phyloP scores from a whole-genome alignment of 768 basidiomycete species.

The Suillus occidentalis region DNA sequence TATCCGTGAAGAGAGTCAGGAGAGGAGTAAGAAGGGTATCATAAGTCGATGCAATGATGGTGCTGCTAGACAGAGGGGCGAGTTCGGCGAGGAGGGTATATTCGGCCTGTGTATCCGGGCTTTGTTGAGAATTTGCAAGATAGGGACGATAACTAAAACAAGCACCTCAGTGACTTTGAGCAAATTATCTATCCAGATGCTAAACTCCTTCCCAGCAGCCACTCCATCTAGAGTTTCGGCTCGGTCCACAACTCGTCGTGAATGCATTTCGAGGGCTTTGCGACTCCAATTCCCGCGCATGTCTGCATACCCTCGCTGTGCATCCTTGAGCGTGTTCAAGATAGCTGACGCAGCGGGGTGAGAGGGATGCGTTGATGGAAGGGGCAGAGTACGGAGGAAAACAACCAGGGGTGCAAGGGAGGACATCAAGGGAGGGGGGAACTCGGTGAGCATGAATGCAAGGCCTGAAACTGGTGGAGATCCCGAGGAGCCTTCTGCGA shows the following conservation, averaged over 20 bases:
- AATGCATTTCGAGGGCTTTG: constrained; percentile 73
- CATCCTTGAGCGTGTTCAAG: constrained; percentile 65
- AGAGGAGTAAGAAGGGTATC: constrained; percentile 64
- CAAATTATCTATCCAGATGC: constrained; percentile 66
- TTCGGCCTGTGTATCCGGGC: constrained; percentile 50
- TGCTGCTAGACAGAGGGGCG: constrained; percentile 53
- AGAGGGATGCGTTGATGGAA: constrained; percentile 80
- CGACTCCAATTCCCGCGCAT: constrained; percentile 81
- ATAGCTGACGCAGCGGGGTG: constrained; percentile 74
- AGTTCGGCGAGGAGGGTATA: constrained; percentile 64
- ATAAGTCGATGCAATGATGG: constrained; percentile 58
- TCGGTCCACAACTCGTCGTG: constrained; percentile 65
- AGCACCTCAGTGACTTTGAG: constrained; percentile 64
- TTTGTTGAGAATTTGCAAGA: not conserved
- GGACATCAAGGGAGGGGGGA: constrained; percentile 52
- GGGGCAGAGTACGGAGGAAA: constrained; percentile 69
- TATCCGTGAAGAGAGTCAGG: constrained; percentile 62
- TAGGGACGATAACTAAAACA: constrained; percentile 15
- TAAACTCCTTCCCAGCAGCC: constrained; percentile 66
- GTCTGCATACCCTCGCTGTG: constrained; percentile 80
- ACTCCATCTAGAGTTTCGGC: constrained; percentile 70
- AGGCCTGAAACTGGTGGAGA: constrained; percentile 61
- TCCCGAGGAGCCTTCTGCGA: constrained; percentile 84
- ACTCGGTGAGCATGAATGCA: constrained; percentile 53
- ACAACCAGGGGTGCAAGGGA: constrained; percentile 63